Evolutionary conservation across 1,284 basidiomycete genomes (phyloP), one percentile per base, ranked within the genome.

Genomic region (Macrocystidia cucumis): DNA sequence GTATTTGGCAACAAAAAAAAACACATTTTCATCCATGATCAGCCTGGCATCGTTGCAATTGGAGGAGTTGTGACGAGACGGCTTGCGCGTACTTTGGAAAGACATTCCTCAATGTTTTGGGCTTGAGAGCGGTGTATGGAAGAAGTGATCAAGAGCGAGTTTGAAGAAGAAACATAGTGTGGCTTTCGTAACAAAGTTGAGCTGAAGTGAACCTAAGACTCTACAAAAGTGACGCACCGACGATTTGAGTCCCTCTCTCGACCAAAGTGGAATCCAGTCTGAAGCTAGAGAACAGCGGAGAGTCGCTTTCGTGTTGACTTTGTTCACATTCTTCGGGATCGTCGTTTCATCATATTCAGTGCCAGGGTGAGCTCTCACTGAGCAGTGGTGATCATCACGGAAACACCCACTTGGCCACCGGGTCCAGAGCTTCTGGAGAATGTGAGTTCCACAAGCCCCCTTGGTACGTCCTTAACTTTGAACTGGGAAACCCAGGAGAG

Each of bases 371-470:
- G 9, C 9, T 19, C 13, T 3, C 27, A 28, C 4, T 11, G 12
- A 9, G 17, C 33, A 9, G 17, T 27, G 12, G 12, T 13, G 26
- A 3, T 16, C 20, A 33, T n/a, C n/a, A n/a, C n/a, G n/a, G n/a
- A n/a, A n/a, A n/a, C n/a, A 39, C 61, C 34, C 41, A 83, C 83
- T 70, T 87, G 84, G 9, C 83, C 84, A 20, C 83, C 83, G 6
- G 84, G 84, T 16, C 84, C 84, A 4, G 84, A 85, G 44, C 83
- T 87, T 34, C 82, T 63, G 2, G 82, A 73, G 50, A 80, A 87
- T 0, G 71, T 63, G 18, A 84, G 44, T 22, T 80, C 69, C 1
- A 84, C 78, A 9, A 62, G 35, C 13, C 52, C 53, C 44, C 59
- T 69, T 0, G 75, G 72, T 13, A 81, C 65, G 1, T 46, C 39